Base-by-base conservation (phyloP, 1,139 yeast species). In the Saccharomycopsis hybrid region DNA sequence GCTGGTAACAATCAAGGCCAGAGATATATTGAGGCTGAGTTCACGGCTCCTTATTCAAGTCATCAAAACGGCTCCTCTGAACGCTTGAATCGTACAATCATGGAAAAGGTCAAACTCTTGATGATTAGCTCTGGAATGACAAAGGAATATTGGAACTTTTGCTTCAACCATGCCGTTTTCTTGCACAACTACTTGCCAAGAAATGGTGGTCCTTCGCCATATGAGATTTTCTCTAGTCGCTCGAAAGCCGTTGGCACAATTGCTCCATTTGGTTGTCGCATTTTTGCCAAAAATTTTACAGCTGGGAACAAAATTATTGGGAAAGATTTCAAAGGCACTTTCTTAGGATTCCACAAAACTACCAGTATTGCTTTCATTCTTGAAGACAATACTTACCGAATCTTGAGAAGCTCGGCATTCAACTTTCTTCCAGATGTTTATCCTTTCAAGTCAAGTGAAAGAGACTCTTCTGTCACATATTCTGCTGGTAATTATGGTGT, bases 21-120 rank as follows among this genome's bases (percentile, higher is more conserved):
- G 11, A 32, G 25, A 7, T 37, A n/a, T 18, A 41, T 41, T 36
- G 18, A 18, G 13, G 38, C 44, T 41, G 44, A 41, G 44, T 41
- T 41, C 3, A 41, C 32, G 18, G 18, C 18, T 18, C 18, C 18
- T 18, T 18, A 18, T 18, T 28, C 38, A 24, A n/a, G 25, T 29
- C 38, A 41, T 28, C 44, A 41, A 29, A 41, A 24, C 18, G 44
- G 41, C 37, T 18, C 18, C 18, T 18, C 18, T 18, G 18, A 18
- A 3, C 31, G 18, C 9, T 13, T 41, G 44, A 41, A 41, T 24
- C 18, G 44, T 29, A 27, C 25, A n/a, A 25, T 41, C 25, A 24
- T n/a, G 39, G 18, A 18, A 11, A 18, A 41, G 3, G 38, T 41
- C 44, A 41, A 41, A 41, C 25, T 41, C n/a, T 18, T 41, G 44